Conservation (phyloP, 768 basidiomycete species). For the Pisolithus tinctorius region DNA sequence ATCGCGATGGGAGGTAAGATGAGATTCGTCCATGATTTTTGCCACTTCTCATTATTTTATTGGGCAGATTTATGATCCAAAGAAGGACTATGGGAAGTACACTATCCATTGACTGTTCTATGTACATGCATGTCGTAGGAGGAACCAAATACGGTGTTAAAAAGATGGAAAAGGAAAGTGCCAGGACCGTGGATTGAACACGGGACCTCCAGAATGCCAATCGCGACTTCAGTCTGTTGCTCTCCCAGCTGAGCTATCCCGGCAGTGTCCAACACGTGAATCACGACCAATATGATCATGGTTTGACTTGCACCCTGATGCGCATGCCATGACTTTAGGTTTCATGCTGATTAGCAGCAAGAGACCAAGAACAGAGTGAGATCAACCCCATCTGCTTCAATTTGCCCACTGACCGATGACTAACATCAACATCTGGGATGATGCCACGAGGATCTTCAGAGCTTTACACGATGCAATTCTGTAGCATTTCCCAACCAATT, state of each 20-base stretch:
- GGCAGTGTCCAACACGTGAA: conserved; percentile 4
- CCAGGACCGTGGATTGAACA: conserved; percentile 40
- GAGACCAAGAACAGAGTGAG: too few species aligned
- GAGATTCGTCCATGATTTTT: not conserved
- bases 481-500: too few species aligned
- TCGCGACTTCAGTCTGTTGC: conserved; percentile 28
- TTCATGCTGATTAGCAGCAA: too few species aligned
- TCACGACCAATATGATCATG: not conserved
- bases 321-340: too few species aligned
- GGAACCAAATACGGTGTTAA: not conserved
- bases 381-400: too few species aligned
- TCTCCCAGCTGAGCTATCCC: conserved; percentile 34
- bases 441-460: too few species aligned
- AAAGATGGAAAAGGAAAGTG: conserved; percentile 18
- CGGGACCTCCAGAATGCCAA: conserved; percentile 34
- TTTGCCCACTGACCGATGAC: too few species aligned
- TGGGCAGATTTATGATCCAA: conserved; percentile 80
- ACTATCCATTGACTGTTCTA: conserved; percentile 41
- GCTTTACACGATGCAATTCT: too few species aligned
- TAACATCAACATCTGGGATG: too few species aligned
- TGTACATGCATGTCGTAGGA: not conserved
- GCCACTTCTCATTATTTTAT: conserved; percentile 1
- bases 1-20: conserved; percentile 89
- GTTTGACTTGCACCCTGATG: not conserved
- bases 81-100: conserved; percentile 91